Evolutionary conservation across 2,329 filamentous ascomycete species (phyloP), one percentile per base, ranked within the genome.

Genomic region (Monilinia vaccinii-corymbosi): DNA sequence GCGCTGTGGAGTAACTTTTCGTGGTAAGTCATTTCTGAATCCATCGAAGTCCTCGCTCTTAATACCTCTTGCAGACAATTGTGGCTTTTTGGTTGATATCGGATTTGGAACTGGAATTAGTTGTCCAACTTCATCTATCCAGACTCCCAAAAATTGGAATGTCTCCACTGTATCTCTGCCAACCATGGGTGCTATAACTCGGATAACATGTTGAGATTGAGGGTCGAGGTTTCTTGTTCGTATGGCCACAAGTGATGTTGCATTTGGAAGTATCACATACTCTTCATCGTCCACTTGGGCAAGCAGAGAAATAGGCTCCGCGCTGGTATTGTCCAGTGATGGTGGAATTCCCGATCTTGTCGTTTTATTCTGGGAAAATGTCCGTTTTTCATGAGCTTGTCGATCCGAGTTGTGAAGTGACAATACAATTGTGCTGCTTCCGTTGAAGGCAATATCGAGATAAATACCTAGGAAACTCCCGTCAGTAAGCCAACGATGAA

Each of bases 171-270:
- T 31, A 25, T 63, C 42, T 28, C 59, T 48, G 38, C 66, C 61
- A 8, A 59, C 48, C 64, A 68, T 68, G 21, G 67, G 65, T 44
- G 68, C 68, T 61, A 68, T 69, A 18, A 69, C 61, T 31, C 68
- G 62, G 45, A 67, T 65, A 10, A 62, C 50, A 48, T 69, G 68
- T 1, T 44, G 42, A 21, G 56, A 61, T 11, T 34, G 40, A 6
- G 50, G 38, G 38, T 66, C 61, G 7, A 70, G 42, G 23, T 61
- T 62, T 34, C 60, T 61, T 49, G 42, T 57, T 31, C 63, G 55
- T 28, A 68, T 56, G 21, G 60, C 47, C 5, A 66, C 61, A 21
- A 65, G 53, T 4, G 62, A 65, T 23, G 62, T 64, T 21, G 65
- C 65, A 57, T 69, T 65, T 38, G 65, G 64, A 45, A 69, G 44